Conservation (phyloP, 2,329 filamentous ascomycete genomes). For the Beauveria varroae region DNA sequence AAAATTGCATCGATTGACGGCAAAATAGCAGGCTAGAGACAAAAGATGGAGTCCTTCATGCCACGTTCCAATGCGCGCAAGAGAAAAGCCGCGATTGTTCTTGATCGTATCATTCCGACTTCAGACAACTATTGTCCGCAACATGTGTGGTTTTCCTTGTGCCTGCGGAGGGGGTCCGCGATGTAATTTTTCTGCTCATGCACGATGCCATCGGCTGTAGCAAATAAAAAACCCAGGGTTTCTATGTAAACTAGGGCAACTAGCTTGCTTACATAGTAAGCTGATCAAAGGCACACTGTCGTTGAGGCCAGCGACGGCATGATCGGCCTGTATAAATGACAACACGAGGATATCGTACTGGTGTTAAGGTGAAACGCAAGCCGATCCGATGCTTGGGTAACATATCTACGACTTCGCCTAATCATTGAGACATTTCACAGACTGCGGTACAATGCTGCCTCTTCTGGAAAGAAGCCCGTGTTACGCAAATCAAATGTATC, state of each 20-base stretch:
- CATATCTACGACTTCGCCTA: neutral
- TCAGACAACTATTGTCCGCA: neutral
- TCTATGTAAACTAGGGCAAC: neutral
- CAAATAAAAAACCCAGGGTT: neutral
- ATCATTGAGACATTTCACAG: neutral
- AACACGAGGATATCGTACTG: neutral
- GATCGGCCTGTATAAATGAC: neutral
- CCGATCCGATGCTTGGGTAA: neutral
- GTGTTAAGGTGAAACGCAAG: neutral
- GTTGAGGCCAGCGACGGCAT: neutral
- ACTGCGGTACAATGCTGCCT: neutral
- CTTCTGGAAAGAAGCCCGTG: neutral
- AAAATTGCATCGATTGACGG: too few species aligned
- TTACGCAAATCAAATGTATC: neutral
- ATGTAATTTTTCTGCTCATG: neutral
- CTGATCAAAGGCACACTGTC: neutral
- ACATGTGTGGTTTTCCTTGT: neutral
- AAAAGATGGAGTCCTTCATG: neutral
- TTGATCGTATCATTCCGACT: neutral
- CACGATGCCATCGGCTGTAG: neutral
- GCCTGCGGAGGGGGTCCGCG: neutral
- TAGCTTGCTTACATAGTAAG: neutral
- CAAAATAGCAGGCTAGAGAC: neutral
- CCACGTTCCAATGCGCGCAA: neutral
- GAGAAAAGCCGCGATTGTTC: neutral